Evolutionary conservation across 805 yeast species (phyloP), one percentile per base, ranked within the genome.

Genomic region (Candida ulmi): DNA sequence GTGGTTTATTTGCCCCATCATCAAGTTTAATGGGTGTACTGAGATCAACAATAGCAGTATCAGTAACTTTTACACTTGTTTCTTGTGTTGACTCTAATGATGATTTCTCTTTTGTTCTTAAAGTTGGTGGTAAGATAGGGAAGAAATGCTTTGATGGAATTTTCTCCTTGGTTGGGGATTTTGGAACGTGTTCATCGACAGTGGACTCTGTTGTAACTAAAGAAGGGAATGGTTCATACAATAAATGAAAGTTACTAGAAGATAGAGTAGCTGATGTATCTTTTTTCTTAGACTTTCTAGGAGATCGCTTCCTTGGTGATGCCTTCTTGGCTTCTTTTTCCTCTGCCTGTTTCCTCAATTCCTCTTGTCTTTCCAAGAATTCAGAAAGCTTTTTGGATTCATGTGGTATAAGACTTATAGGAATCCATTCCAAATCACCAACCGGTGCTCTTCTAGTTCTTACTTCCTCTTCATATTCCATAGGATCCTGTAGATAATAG

Each of bases 371-470:
- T 39, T 8, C 11, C 16, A 28, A 11, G 18, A 25, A 41, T 5
- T 17, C 18, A 17, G 11, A 17, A 16, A 36, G 35, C 2, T 26
- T 34, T 7, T 31, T 15, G 5, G 33, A 32, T 3, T 25, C 8
- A 5, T 18, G 11, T 5, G 43, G 37, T 1, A 44, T 25, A 2
- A 44, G 23, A 4, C 23, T 34, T 11, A 16, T 11, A 5, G 47
- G 47, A 3, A 44, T 19, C 39, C 40, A 44, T 11, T 33, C 30
- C 6, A 44, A 28, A 15, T 44, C 44, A 9, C 47, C 47, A 8
- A 41, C 35, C 18, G 37, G 39, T 24, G 34, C 39, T 17, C 39
- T 38, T 8, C 40, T 42, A 15, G 39, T 41, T 9, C 9, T 18
- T 13, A 26, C 21, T n/a, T 16, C 29, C 12, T 30, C 15, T 12